Percentiles rank a stretch among this genome's conserved stretches.
phyloP scores from a whole-genome alignment of 257 asterid species.

The Plantago major region DNA sequence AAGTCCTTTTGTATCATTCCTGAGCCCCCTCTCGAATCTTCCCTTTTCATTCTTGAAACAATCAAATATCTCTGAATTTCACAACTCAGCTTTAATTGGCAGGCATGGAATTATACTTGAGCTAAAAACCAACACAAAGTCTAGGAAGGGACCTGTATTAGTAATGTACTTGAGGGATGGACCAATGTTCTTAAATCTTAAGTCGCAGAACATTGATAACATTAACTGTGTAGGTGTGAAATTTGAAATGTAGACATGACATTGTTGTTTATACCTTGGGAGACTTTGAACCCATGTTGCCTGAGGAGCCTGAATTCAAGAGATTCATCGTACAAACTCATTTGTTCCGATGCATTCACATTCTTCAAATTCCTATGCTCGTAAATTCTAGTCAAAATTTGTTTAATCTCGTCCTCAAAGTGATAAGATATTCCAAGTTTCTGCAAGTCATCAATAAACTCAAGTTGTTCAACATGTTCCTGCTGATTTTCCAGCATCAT shows the following conservation, averaged over 20 bases:
- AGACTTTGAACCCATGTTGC: slow-evolving; percentile 21
- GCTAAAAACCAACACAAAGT: no score
- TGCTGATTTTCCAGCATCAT: slow-evolving; percentile 12
- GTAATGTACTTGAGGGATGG: no score
- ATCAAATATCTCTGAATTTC: slow-evolving; percentile 32
- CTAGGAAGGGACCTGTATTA: no score
- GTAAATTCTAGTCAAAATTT: neutral
- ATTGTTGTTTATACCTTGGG: slow-evolving; percentile 26
- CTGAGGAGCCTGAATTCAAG: slow-evolving; percentile 24
- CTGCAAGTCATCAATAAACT: slow-evolving; percentile 19
- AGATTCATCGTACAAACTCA: slow-evolving; percentile 16
- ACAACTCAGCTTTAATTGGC: slow-evolving; percentile 21
- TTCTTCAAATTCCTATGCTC: neutral
- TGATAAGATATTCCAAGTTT: no score
- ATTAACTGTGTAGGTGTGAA: no score
- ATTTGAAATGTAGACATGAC: no score
- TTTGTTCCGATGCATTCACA: neutral
- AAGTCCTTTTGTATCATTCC: slow-evolving; percentile 29
- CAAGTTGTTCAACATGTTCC: neutral
- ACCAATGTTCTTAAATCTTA: no score
- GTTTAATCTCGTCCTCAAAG: slow-evolving; percentile 22
- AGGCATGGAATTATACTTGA: no score
- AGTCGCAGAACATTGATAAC: no score
- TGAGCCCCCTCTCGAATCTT: slow-evolving; percentile 16
- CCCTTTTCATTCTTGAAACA: no score